Evolutionary conservation across 2,329 filamentous ascomycete genomes (phyloP).

Genomic region (Zasmidium cellare): DNA sequence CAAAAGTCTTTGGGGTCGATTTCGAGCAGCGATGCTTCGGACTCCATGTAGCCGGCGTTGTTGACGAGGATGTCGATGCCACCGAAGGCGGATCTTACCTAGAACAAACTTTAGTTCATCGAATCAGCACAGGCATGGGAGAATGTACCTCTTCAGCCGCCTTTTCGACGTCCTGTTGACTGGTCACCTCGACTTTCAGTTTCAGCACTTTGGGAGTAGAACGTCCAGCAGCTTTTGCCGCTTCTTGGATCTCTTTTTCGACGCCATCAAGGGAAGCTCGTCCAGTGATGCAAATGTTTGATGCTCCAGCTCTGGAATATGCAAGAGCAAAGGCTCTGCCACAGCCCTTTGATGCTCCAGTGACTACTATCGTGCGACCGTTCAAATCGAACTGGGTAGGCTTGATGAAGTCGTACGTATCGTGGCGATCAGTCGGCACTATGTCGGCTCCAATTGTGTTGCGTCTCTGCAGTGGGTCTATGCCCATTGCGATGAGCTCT

Average conservation of each 20-base stretch:
- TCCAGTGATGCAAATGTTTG: slow-evolving; percentile 54
- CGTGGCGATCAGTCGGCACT: slow-evolving; percentile 24
- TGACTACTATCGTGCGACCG: slow-evolving; percentile 52
- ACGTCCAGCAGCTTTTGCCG: slow-evolving; percentile 36
- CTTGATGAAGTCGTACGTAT: slow-evolving; percentile 54
- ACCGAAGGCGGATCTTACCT: slow-evolving; percentile 26
- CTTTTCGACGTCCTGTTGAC: slow-evolving; percentile 35
- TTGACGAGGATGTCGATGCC: slow-evolving; percentile 37
- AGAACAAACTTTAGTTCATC: not conserved
- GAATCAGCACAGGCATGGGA: not conserved
- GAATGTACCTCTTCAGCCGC: slow-evolving; percentile 33
- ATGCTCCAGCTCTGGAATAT: slow-evolving; percentile 55
- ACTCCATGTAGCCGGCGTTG: slow-evolving; percentile 34
- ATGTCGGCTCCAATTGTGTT: slow-evolving; percentile 15
- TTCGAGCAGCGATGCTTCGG: slow-evolving; percentile 21
- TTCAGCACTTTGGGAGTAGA: slow-evolving; percentile 41
- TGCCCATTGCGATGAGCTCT: not conserved
- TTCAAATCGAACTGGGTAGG: slow-evolving; percentile 28
- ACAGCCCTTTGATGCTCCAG: slow-evolving; percentile 39
- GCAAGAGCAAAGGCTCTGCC: slow-evolving; percentile 55
- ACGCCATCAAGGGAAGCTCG: slow-evolving; percentile 48
- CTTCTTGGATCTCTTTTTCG: slow-evolving; percentile 35
- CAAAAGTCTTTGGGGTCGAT: slow-evolving; percentile 46
- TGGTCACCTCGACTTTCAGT: slow-evolving; percentile 46
- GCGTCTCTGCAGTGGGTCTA: not conserved